phyloP scores from a whole-genome alignment of 2,329 filamentous ascomycete species.

The Colletotrichum lentis region DNA sequence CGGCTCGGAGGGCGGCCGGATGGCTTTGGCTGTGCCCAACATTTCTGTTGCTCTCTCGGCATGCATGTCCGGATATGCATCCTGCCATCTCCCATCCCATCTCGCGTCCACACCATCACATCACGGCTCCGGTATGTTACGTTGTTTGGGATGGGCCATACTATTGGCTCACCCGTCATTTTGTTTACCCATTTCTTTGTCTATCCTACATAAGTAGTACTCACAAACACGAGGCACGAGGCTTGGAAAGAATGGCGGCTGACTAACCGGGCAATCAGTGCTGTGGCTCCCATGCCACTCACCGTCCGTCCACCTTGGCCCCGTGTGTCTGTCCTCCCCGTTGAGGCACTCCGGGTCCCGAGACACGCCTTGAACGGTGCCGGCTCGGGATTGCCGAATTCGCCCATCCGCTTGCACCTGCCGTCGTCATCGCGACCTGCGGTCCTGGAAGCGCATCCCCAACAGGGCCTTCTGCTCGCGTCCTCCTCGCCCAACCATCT shows the following conservation, averaged over 20 bases:
- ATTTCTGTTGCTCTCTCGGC: neutral
- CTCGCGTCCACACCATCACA: slow-evolving; percentile 8
- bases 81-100: slow-evolving; percentile 9
- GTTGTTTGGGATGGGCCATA: slow-evolving; percentile 17
- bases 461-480: too few relatives aligned
- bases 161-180: slow-evolving; percentile 10
- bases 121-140: neutral
- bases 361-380: neutral
- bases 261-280: slow-evolving; percentile 19
- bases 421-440: neutral
- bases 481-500: too few relatives aligned
- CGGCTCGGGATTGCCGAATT: slow-evolving; percentile 17
- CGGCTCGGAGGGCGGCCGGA: slow-evolving; percentile 13
- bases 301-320: neutral
- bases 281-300: slow-evolving; percentile 9
- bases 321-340: neutral
- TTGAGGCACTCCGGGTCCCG: slow-evolving; percentile 11
- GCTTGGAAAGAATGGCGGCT: slow-evolving; percentile 6
- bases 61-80: neutral
- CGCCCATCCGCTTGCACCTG: slow-evolving; percentile 22
- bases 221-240: slow-evolving; percentile 24
- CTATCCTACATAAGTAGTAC: too few relatives aligned
- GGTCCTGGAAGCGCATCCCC: slow-evolving; percentile 12
- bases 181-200: slow-evolving; percentile 1
- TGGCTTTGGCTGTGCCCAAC: neutral